A percentile compares a stretch with the other conserved stretches of the same genome.
Conservation (phyloP, 2,329 filamentous ascomycete genomes). For the Aspergillus calidoustus region DNA sequence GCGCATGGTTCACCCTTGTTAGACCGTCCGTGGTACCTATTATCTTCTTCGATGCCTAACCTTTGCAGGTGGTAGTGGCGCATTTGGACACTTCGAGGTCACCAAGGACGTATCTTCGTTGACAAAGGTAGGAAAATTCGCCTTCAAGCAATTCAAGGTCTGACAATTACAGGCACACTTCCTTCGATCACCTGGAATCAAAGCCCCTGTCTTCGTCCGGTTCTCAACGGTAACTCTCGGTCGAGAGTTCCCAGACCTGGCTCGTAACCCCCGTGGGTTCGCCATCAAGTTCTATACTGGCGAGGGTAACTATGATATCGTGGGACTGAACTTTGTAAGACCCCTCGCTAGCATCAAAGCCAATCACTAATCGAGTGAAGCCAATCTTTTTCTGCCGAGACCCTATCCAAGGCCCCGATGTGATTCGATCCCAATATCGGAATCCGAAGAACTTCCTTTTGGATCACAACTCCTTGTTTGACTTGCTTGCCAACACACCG, state of each 20-base stretch:
- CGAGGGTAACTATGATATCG: slow-evolving; percentile 56
- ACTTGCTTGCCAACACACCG: slow-evolving; percentile 54
- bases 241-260: slow-evolving; percentile 51
- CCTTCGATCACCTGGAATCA: slow-evolving; percentile 26
- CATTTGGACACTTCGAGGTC: slow-evolving; percentile 33
- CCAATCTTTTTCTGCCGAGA: slow-evolving; percentile 57
- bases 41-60: neutral
- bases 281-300: slow-evolving; percentile 56
- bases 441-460: slow-evolving; percentile 55
- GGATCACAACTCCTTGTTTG: slow-evolving; percentile 55
- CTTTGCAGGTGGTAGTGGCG: slow-evolving; percentile 23
- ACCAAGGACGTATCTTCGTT: slow-evolving; percentile 28
- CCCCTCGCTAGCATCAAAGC: no score
- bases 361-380: no score
- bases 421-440: slow-evolving; percentile 53
- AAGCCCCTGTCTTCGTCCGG: slow-evolving; percentile 49
- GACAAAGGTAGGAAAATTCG: slow-evolving; percentile 15
- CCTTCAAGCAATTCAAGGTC: no score
- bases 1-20: slow-evolving; percentile 40
- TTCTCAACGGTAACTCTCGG: slow-evolving; percentile 53
- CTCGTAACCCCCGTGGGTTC: slow-evolving; percentile 54
- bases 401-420: slow-evolving; percentile 53
- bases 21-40: neutral
- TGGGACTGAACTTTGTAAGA: slow-evolving; percentile 51
- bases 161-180: no score